Evolutionary conservation across 192 early-diverging fungal species (phyloP).

Genomic region (Umbelopsis sp.): DNA sequence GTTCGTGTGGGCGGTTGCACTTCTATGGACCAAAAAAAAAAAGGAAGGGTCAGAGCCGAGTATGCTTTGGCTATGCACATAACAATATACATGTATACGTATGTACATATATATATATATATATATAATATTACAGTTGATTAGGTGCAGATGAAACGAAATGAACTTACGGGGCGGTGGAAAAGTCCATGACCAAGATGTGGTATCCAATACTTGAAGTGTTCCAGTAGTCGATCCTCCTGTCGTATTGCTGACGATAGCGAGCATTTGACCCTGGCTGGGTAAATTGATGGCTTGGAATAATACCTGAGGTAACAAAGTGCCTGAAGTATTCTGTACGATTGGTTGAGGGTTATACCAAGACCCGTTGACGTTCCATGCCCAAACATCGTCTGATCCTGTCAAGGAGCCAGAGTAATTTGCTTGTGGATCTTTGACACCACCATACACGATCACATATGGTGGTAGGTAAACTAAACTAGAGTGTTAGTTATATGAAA

Average conservation of each 20-base stretch:
- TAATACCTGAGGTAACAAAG: constrained; percentile 42
- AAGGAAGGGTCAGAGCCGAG: not conserved
- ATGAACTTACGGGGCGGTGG: constrained; percentile 45
- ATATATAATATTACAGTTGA: not conserved
- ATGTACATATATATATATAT: constrained; percentile 9
- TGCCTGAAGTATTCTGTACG: constrained; percentile 10
- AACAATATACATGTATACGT: too few species aligned
- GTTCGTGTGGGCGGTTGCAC: constrained; percentile 35
- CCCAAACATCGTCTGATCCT: constrained; percentile 47
- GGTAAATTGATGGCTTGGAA: constrained; percentile 37
- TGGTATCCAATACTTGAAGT: constrained; percentile 45
- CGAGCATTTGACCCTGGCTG: constrained; percentile 45
- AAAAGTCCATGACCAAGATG: constrained; percentile 46
- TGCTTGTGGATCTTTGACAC: constrained; percentile 30
- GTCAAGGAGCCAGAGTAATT: constrained; percentile 31
- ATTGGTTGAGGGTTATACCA: constrained; percentile 48
- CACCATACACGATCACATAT: constrained; percentile 52
- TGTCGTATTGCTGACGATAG: constrained; percentile 47
- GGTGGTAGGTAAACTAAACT: constrained; percentile 33
- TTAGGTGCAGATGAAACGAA: not conserved
- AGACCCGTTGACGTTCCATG: constrained; percentile 46
- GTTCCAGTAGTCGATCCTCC: constrained; percentile 18
- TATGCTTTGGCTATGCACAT: too few species aligned
- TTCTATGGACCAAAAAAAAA: not conserved
- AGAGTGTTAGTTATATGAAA: not conserved